Percentiles rank a stretch among this genome's conserved stretches.
Conservation (phyloP, 257 asterid genomes). For the Petunia axillaris region DNA sequence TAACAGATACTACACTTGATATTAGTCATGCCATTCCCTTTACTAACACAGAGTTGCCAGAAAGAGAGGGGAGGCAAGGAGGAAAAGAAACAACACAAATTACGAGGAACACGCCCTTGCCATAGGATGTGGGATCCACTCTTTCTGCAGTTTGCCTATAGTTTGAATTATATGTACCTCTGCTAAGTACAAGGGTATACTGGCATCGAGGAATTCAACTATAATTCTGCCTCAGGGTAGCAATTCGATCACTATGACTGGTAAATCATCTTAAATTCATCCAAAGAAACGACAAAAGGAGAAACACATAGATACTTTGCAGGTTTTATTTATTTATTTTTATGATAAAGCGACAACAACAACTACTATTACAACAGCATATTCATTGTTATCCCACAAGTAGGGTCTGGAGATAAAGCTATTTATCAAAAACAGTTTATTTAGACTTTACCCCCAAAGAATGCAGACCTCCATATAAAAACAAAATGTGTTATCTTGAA, state of each 20-base stretch:
- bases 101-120: background rate
- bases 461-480: no score
- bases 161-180: slow-evolving; percentile 10
- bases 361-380: background rate
- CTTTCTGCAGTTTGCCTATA: slow-evolving; percentile 14
- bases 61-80: background rate
- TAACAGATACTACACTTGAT: no score
- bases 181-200: background rate
- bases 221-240: no score
- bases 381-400: no score
- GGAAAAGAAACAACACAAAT: background rate
- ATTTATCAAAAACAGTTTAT: background rate
- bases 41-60: background rate
- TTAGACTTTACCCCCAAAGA: background rate
- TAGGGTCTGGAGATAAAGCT: background rate
- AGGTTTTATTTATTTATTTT: background rate
- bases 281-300: slow-evolving; percentile 7
- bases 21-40: background rate
- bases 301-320: background rate
- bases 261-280: slow-evolving; percentile 1
- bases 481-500: no score
- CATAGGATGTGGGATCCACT: background rate
- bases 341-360: background rate
- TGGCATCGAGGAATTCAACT: background rate
- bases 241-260: background rate